Evolutionary conservation across 768 basidiomycete genomes (phyloP).

Genomic region (Auriscalpium microsporum): DNA sequence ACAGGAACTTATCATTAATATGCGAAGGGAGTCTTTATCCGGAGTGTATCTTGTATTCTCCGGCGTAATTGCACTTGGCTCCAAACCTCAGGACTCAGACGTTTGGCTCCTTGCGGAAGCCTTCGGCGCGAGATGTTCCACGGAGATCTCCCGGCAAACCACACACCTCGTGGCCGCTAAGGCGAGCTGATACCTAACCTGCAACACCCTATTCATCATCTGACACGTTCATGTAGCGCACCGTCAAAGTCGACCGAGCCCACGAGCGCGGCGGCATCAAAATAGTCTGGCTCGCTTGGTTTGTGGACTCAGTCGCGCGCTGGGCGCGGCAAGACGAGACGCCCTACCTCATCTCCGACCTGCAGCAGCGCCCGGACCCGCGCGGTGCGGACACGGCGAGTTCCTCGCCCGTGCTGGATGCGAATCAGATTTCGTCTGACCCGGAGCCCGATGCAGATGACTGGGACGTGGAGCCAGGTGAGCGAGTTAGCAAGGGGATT

Average conservation of each 20-base stretch:
- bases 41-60: slow-evolving; percentile 86
- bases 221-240: slow-evolving; percentile 42
- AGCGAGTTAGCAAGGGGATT: too few species aligned
- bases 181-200: slow-evolving; percentile 32
- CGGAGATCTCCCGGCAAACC: slow-evolving; percentile 51
- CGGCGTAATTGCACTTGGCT: slow-evolving; percentile 89
- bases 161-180: slow-evolving; percentile 93
- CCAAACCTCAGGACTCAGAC: slow-evolving; percentile 67
- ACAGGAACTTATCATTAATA: slow-evolving; percentile 77
- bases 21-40: slow-evolving; percentile 68
- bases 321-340: slow-evolving; percentile 79
- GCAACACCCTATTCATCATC: slow-evolving; percentile 1
- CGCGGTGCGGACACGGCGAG: slow-evolving; percentile 30
- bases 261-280: slow-evolving; percentile 67
- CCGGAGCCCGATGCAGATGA: slow-evolving; percentile 61
- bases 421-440: slow-evolving; percentile 53
- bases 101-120: slow-evolving; percentile 80
- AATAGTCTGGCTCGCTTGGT: slow-evolving; percentile 87
- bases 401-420: slow-evolving; percentile 35
- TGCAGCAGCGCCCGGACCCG: slow-evolving; percentile 15
- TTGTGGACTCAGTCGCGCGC: slow-evolving; percentile 80
- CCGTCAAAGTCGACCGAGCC: slow-evolving; percentile 85
- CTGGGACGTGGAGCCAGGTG: slow-evolving; percentile 37
- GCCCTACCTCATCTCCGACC: slow-evolving; percentile 64
- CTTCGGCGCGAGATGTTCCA: slow-evolving; percentile 81